Conservation (phyloP, 1,139 yeast genomes). For the Hansenula lynferdii region DNA sequence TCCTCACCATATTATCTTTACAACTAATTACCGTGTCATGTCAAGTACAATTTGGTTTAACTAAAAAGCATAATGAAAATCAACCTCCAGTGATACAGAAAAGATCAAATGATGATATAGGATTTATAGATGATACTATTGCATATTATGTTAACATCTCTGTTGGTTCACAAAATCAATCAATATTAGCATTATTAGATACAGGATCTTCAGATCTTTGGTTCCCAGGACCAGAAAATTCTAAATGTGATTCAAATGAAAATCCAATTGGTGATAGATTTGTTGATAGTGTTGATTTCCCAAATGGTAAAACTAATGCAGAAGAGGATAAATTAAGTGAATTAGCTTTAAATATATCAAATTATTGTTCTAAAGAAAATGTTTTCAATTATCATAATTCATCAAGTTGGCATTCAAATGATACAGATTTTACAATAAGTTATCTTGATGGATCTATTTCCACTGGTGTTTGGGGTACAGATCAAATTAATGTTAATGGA, state of each 20-base stretch:
- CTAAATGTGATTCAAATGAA: constrained; percentile 8
- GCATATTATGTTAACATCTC: constrained; percentile 1
- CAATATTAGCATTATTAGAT: constrained; percentile 49
- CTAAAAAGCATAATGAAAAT: neutral
- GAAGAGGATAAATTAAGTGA: neutral
- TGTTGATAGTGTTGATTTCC: neutral
- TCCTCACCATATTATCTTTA: neutral
- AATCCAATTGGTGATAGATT: constrained; percentile 1
- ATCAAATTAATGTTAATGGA: constrained; percentile 34
- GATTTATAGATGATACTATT: neutral
- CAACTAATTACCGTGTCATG: neutral
- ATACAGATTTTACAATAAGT: constrained; percentile 39
- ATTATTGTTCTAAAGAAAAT: constrained; percentile 7
- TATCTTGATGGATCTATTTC: constrained; percentile 62
- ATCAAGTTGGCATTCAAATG: constrained; percentile 39
- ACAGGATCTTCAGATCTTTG: constrained; percentile 72
- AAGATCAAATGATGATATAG: neutral
- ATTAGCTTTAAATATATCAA: neutral
- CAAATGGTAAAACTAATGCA: neutral
- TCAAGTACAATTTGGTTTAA: neutral
- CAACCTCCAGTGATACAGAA: neutral
- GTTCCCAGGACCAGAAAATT: constrained; percentile 32
- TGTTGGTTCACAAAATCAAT: constrained; percentile 50
- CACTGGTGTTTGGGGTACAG: constrained; percentile 56
- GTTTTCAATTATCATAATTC: constrained; percentile 42